Conservation (phyloP, 1,284 basidiomycete genomes). For the Boletus holoroseus region DNA sequence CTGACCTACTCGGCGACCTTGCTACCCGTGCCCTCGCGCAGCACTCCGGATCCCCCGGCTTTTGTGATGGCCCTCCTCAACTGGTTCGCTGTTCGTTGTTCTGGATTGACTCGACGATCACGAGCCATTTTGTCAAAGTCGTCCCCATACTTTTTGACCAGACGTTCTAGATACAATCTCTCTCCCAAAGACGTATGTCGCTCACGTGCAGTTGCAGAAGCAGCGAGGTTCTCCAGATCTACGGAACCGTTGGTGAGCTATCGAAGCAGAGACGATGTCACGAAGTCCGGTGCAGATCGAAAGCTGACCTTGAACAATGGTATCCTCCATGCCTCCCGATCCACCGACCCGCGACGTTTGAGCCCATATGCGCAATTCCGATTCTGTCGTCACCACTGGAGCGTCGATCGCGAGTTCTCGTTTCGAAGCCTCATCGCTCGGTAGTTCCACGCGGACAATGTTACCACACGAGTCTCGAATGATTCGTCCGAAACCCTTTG, state of each 20-base stretch:
- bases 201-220: constrained; percentile 41
- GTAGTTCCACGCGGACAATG: constrained; percentile 71
- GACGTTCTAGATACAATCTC: constrained; percentile 56
- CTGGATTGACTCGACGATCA: constrained; percentile 76
- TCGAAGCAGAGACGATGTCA: not conserved
- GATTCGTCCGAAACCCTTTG: constrained; percentile 80
- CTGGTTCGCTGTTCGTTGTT: constrained; percentile 85
- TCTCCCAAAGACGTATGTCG: constrained; percentile 74
- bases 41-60: constrained; percentile 37
- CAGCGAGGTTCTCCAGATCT: constrained; percentile 46
- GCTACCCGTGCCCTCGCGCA: constrained; percentile 6
- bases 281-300: not conserved
- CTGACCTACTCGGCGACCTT: constrained; percentile 5
- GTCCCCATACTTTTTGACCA: constrained; percentile 68
- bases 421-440: constrained; percentile 43
- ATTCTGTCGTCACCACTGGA: constrained; percentile 8
- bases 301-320: constrained; percentile 37
- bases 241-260: constrained; percentile 13
- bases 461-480: constrained; percentile 80
- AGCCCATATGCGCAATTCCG: constrained; percentile 23
- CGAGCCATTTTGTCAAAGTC: constrained; percentile 76
- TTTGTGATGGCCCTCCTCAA: constrained; percentile 58
- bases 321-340: not conserved
- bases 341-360: not conserved
- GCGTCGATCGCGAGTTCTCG: constrained; percentile 32